Evolutionary conservation across 2,329 filamentous ascomycete genomes (phyloP).

Genomic region (Chlorencoelia australis): DNA sequence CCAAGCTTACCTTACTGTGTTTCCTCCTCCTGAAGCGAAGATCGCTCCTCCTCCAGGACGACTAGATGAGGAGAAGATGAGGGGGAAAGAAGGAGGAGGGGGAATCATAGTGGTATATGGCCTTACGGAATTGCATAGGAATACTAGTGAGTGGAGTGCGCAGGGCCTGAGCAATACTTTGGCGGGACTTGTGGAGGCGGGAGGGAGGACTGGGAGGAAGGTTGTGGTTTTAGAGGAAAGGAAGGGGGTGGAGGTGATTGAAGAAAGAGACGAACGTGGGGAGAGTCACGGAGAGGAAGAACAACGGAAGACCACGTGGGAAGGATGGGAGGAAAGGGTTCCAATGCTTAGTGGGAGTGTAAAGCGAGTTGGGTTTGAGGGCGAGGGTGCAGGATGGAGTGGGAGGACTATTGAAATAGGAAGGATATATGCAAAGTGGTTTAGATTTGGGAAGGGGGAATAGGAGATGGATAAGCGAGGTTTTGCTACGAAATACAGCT

Average conservation of each 20-base stretch:
- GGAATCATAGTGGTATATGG: conserved; percentile 54
- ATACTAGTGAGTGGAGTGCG: conserved; percentile 64
- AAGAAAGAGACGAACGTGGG: neutral
- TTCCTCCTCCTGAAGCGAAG: conserved; percentile 8
- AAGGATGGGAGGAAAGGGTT: conserved; percentile 39
- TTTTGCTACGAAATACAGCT: neutral
- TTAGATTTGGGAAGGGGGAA: conserved; percentile 37
- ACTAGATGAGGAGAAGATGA: conserved; percentile 5
- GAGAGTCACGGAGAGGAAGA: neutral
- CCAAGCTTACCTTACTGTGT: conserved; percentile 60
- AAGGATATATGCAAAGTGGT: conserved; percentile 56
- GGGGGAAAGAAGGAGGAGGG: conserved; percentile 13
- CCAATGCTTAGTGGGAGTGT: conserved; percentile 52
- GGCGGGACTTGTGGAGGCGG: conserved; percentile 53
- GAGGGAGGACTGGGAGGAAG: conserved; percentile 34
- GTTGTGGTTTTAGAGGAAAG: conserved; percentile 38
- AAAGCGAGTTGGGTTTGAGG: conserved; percentile 32
- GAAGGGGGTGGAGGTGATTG: conserved; percentile 5
- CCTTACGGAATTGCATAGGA: conserved; percentile 52
- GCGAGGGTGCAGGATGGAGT: conserved; percentile 43
- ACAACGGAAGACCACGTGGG: conserved; percentile 5
- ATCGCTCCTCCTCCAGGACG: conserved; percentile 1
- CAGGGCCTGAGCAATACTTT: conserved; percentile 58
- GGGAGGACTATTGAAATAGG: conserved; percentile 48
- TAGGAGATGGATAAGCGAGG: conserved; percentile 23